Conservation (phyloP, 371 early-diverging fungal genomes). For the Rhizopus microsporus region DNA sequence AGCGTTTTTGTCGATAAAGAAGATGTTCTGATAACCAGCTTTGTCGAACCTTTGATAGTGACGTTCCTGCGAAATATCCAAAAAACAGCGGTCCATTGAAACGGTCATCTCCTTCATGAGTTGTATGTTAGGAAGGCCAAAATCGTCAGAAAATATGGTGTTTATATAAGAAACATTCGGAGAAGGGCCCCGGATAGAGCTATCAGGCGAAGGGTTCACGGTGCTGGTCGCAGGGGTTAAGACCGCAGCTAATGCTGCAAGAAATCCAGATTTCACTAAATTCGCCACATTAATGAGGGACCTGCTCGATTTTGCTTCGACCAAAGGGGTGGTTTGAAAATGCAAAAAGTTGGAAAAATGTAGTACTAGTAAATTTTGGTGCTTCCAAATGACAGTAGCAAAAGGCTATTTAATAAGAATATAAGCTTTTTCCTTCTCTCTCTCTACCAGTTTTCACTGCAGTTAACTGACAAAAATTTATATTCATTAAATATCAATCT, state of each 20-base stretch:
- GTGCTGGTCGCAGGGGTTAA: neutral
- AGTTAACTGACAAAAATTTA: no score
- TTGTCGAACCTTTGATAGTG: neutral
- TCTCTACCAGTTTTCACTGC: no score
- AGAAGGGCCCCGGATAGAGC: neutral
- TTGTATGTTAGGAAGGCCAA: neutral
- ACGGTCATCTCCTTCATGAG: neutral
- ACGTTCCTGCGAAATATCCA: neutral
- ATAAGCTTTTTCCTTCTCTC: no score
- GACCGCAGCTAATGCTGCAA: neutral
- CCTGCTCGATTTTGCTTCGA: neutral
- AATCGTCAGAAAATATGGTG: neutral
- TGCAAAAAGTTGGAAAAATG: no score
- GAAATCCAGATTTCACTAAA: neutral
- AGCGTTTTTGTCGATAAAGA: no score
- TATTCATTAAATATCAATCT: no score
- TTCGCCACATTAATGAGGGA: neutral
- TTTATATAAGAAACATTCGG: neutral
- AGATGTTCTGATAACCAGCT: neutral
- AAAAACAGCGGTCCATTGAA: neutral
- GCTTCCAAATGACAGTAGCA: no score
- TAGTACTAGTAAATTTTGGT: no score
- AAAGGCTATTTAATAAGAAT: no score
- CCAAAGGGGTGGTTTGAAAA: no score
- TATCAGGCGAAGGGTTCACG: neutral